phyloP scores from a whole-genome alignment of 2,329 filamentous ascomycete genomes.

The Fusarium annulatum region DNA sequence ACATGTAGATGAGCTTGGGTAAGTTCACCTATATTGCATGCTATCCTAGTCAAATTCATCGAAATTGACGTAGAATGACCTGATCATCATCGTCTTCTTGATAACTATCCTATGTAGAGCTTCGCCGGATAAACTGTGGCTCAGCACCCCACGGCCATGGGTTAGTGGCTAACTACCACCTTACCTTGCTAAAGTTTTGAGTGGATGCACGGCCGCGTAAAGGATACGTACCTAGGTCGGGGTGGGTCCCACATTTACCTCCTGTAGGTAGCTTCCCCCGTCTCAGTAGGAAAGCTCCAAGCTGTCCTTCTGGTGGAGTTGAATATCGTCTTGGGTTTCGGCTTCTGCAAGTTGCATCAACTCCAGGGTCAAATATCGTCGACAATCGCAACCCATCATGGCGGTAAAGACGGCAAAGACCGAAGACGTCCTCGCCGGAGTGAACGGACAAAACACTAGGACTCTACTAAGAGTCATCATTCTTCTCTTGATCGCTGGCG shows the following conservation, averaged over 20 bases:
- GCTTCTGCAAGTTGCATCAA: slow-evolving; percentile 51
- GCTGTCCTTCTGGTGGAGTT: slow-evolving; percentile 55
- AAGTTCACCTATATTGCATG: background rate
- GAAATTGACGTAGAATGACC: slow-evolving; percentile 35
- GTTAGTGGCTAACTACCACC: background rate
- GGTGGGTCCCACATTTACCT: slow-evolving; percentile 17
- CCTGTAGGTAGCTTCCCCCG: slow-evolving; percentile 29
- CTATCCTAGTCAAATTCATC: background rate
- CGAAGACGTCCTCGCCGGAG: slow-evolving; percentile 74
- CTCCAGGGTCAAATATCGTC: slow-evolving; percentile 45
- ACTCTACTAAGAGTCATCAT: slow-evolving; percentile 90
- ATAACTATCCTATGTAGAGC: background rate
- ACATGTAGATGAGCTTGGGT: background rate
- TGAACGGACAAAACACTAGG: slow-evolving; percentile 83
- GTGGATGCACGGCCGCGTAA: background rate
- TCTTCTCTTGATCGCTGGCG: slow-evolving; percentile 88
- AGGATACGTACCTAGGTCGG: slow-evolving; percentile 40
- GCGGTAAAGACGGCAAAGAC: slow-evolving; percentile 56
- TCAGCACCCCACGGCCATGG: background rate
- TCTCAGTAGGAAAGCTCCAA: slow-evolving; percentile 54
- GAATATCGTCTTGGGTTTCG: slow-evolving; percentile 41
- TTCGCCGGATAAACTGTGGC: slow-evolving; percentile 41
- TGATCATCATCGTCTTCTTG: slow-evolving; percentile 23
- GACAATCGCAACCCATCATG: slow-evolving; percentile 55
- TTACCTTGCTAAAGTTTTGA: slow-evolving; percentile 4